Evolutionary conservation across 1,139 yeast species (phyloP), one percentile per base, ranked within the genome.

Genomic region (Blastobotrys buckinghamii): DNA sequence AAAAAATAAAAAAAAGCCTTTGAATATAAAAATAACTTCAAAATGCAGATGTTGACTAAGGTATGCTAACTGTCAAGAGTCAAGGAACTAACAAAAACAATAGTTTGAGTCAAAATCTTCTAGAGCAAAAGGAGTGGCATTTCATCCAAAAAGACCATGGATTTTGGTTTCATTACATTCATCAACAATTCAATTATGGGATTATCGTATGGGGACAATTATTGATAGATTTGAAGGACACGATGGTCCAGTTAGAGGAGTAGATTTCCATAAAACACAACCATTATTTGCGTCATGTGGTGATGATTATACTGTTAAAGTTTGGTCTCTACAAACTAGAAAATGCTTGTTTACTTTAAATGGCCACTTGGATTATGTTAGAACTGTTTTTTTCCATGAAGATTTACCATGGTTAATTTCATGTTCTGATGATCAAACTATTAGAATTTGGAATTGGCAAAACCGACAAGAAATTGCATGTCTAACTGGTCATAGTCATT

Each of bases 371-470:
- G 99, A 94, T 70, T 94, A 90, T 67, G 87, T 92, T 51, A 80
- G 99, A 66, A 86, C 95, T 10, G 97, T 89, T 39, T 86, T 82
- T 56, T 94, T 94, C 78, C 99, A 94, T 70, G 85, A 82, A 62
- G 97, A 90, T 65, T 76, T 94, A 65, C 99, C 99, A 10, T 94
- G 98, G 98, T 85, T 94, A 63, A 79, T 94, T 54, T 84, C 97
- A 20, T 84, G 95, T 56, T 88, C 97, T 37, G 99, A 94, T 67
- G 99, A 94, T 73, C 98, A 94, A 71, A 94, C 99, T 40, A 89
- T 94, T 58, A 79, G 98, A 65, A 92, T 94, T 59, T 94, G 99
- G 99, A 94, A 94, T 71, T 94, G 98, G 98, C 98, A 94, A 73
- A 90, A 90, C 66, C 83, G 98, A 60, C 95, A 89, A 67, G 97